Percentiles rank a stretch among this genome's conserved stretches.
Evolutionary conservation across 73 alveolate species (phyloP).

Genomic region (Diophrys appendiculata): DNA sequence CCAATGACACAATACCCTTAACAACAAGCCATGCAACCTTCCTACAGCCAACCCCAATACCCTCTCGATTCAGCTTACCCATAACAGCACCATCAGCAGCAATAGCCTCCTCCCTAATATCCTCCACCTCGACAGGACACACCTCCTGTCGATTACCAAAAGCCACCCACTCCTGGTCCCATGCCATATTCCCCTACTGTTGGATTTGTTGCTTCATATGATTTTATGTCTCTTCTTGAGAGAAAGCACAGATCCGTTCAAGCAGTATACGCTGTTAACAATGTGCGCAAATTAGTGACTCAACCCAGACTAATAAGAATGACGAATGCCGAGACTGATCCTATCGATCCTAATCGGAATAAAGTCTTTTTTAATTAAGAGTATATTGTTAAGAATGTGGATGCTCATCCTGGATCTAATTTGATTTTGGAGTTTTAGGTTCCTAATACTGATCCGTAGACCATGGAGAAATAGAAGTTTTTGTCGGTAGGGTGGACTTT

Average conservation of each 20-base stretch:
- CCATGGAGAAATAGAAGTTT: too few relatives aligned
- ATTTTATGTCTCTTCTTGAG: conserved; percentile 14
- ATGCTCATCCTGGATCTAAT: conserved; percentile 73
- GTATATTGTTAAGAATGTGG: conserved; percentile 61
- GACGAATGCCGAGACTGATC: conserved; percentile 63
- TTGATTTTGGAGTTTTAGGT: conserved; percentile 77
- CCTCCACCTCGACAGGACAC: neutral
- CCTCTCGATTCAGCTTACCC: too few relatives aligned
- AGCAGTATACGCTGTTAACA: conserved; percentile 66
- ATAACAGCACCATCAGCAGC: neutral
- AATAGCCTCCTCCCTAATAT: neutral
- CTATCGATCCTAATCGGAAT: conserved; percentile 53
- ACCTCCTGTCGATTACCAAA: neutral
- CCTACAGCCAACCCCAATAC: conserved; percentile 15
- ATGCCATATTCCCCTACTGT: conserved; percentile 12
- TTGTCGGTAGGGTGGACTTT: conserved; percentile 83
- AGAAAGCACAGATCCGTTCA: conserved; percentile 16
- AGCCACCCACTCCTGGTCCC: conserved; percentile 10
- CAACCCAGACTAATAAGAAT: conserved; percentile 74
- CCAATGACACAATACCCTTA: neutral
- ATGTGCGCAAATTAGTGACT: conserved; percentile 47
- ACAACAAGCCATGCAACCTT: conserved; percentile 16
- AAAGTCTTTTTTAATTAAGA: conserved; percentile 65
- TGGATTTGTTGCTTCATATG: conserved; percentile 10
- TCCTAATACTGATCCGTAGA: conserved; percentile 37